phyloP scores from a whole-genome alignment of 2,329 filamentous ascomycete species.

The Microsporum ferrugineum region DNA sequence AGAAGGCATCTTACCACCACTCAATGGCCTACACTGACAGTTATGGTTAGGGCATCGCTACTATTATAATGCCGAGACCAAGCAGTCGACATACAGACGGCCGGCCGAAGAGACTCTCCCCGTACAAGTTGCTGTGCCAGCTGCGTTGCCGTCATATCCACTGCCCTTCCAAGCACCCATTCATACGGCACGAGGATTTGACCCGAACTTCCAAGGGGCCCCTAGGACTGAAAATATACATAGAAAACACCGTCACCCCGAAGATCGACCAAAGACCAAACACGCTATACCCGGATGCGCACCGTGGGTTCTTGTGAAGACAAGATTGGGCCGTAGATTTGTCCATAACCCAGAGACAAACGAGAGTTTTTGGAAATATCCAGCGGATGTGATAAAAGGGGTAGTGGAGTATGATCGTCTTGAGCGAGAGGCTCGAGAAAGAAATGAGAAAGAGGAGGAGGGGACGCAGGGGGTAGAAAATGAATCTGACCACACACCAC shows the following conservation, averaged over 20 bases:
- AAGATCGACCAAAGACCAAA: slow-evolving; percentile 72
- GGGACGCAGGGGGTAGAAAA: slow-evolving; percentile 6
- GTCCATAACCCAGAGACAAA: slow-evolving; percentile 80
- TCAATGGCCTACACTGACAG: background rate
- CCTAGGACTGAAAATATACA: slow-evolving; percentile 43
- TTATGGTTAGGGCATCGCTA: slow-evolving; percentile 58
- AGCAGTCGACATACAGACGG: slow-evolving; percentile 76
- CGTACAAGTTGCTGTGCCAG: slow-evolving; percentile 13
- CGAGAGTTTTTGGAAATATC: slow-evolving; percentile 90
- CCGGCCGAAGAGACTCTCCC: slow-evolving; percentile 38
- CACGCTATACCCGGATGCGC: slow-evolving; percentile 66
- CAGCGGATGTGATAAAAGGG: slow-evolving; percentile 69
- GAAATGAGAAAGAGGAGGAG: slow-evolving; percentile 34
- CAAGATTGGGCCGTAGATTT: slow-evolving; percentile 78
- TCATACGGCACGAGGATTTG: slow-evolving; percentile 24
- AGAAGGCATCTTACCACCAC: background rate
- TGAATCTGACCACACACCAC: background rate
- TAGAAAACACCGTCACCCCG: slow-evolving; percentile 50
- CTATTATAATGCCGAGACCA: slow-evolving; percentile 73
- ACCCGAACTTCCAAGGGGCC: slow-evolving; percentile 36
- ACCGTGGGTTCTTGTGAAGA: slow-evolving; percentile 88
- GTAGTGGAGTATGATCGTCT: slow-evolving; percentile 56
- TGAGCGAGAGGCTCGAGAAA: slow-evolving; percentile 58
- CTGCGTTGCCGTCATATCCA: slow-evolving; percentile 5
- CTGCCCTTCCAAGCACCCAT: slow-evolving; percentile 20